Base-by-base conservation (phyloP, 306 rosid genomes). In the Medicago truncatula region DNA sequence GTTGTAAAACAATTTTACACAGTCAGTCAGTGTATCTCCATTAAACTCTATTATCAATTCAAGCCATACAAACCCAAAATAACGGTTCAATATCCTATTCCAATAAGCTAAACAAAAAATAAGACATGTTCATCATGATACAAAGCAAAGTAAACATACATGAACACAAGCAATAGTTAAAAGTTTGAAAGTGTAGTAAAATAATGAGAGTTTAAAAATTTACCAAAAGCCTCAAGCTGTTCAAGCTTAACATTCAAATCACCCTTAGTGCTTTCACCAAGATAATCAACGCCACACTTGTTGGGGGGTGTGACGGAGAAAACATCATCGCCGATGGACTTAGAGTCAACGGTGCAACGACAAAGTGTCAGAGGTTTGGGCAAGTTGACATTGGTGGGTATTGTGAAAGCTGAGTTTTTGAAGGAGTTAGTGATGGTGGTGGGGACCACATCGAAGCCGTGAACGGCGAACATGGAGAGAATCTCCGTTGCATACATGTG, bases 261-360 rank as follows among this genome's bases (percentile, higher is more conserved):
- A 43, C 99, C 99, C 81, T 89, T 92, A 61, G 99, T 95, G 82
- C 96, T 95, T 77, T 95, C 80, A 10, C 99, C 99, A 2, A 95
- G 88, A 77, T 95, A 95, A 79, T 95, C 99, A 74, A 95, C 92
- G 9, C 89, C 99, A 61, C 70, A 81, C 81, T 83, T 85, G 40
- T 79, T 76, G 0, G 97, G 83, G 14, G 92, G 86, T 0, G 97
- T 90, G 9, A 92, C 86, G 0, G 97, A 90, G 84, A 95, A 95
- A 61, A 83, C 79, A 23, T 82, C 91, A 17, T 39, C 89, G 6
- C 85, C 82, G 9, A 80, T 82, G 2, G 93, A 47, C 76, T 79
- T 82, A 23, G 86, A 84, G 68, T 82, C 89, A 64, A 84, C 77
- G 31, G 65, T 80, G 74, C 84, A 67, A 7, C 87, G 52, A 18